phyloP scores from a whole-genome alignment of 805 yeast genomes.

The Saccharomycopsis fibuligera region DNA sequence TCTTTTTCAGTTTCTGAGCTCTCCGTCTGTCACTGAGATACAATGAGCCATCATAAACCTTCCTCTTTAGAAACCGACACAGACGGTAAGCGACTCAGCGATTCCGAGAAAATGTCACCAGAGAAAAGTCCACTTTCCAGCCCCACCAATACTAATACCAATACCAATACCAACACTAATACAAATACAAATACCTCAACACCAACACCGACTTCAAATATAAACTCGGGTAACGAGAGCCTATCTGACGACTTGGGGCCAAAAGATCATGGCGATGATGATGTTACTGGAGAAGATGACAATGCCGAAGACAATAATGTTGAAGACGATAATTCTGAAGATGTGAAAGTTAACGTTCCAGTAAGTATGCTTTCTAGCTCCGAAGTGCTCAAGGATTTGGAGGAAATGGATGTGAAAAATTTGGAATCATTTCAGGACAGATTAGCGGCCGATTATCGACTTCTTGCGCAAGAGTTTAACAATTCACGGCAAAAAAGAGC shows the following conservation, averaged over 20 bases:
- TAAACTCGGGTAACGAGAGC: not conserved
- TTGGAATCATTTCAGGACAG: constrained; percentile 3
- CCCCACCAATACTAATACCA: not conserved
- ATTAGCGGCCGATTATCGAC: not conserved
- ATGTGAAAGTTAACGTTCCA: not conserved
- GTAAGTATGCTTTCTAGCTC: not conserved
- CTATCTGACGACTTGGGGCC: not conserved
- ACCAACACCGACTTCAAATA: not conserved
- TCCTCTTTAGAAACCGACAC: too few relatives aligned
- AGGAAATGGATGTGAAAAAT: not conserved
- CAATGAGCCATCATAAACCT: too few relatives aligned
- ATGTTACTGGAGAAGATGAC: not conserved
- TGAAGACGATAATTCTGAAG: not conserved
- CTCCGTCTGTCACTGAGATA: too few relatives aligned
- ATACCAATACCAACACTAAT: not conserved
- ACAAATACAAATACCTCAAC: too few relatives aligned
- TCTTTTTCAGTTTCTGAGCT: too few relatives aligned
- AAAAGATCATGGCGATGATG: not conserved
- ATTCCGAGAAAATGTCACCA: not conserved
- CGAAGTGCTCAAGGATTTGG: not conserved
- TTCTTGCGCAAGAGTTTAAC: constrained; percentile 7
- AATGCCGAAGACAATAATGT: not conserved
- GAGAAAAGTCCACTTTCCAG: not conserved
- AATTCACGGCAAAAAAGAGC: constrained; percentile 6
- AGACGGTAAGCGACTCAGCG: not conserved